Evolutionary conservation across 2,329 filamentous ascomycete genomes (phyloP).

Genomic region (Cordyceps militaris): DNA sequence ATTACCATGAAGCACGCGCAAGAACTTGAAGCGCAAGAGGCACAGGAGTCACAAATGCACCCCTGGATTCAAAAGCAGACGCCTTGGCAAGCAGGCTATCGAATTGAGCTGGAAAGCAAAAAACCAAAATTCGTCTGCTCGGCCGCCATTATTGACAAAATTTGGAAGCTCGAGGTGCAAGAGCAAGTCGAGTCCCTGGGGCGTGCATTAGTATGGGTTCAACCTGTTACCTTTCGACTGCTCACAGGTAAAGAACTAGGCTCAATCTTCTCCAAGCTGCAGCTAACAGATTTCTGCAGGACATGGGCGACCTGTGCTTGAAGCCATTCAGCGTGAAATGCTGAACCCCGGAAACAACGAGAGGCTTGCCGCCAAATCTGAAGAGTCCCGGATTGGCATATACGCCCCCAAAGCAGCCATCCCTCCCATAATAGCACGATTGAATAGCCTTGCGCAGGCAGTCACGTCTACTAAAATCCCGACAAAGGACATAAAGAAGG

Average conservation of each 20-base stretch:
- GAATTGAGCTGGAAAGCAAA: conserved; percentile 1
- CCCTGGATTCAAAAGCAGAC: conserved; percentile 5
- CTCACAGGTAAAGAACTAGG: neutral
- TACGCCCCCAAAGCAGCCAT: conserved; percentile 24
- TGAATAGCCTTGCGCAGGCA: conserved; percentile 25
- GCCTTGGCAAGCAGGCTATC: conserved; percentile 3
- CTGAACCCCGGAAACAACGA: conserved; percentile 26
- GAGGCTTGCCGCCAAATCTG: conserved; percentile 19
- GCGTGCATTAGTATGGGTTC: conserved; percentile 5
- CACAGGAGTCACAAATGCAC: neutral
- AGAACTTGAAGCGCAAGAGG: neutral
- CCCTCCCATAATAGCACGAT: conserved; percentile 28
- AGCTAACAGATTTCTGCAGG: conserved; percentile 12
- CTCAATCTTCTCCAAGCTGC: too few species aligned
- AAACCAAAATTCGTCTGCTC: conserved; percentile 1
- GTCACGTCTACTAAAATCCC: conserved; percentile 24
- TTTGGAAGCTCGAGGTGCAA: conserved; percentile 9
- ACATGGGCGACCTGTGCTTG: conserved; percentile 19
- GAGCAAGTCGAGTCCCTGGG: conserved; percentile 7
- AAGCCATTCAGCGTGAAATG: conserved; percentile 24
- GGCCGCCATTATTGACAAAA: conserved; percentile 5
- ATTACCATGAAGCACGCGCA: conserved; percentile 18
- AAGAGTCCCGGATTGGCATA: conserved; percentile 24
- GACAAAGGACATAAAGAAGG: conserved; percentile 16
- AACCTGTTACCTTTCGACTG: neutral